These are phyloP conservation scores for Magnolia sinica DNA, from an alignment of 164 flowering plant species.

Conservation along the genomic window DNA sequence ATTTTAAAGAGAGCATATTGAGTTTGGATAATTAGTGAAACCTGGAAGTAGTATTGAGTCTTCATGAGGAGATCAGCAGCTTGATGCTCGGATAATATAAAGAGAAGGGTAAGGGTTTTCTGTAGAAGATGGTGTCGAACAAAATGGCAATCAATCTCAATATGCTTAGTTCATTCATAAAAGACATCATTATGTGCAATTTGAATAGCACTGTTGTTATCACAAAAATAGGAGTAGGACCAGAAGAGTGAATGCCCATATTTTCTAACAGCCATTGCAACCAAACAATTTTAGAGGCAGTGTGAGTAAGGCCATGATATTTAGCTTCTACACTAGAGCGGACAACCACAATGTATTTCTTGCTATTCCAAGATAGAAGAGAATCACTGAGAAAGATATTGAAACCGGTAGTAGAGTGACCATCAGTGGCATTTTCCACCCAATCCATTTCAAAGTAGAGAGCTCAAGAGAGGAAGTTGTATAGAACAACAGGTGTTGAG, in stretches of 20 bases:
- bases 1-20: not conserved
- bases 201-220: not conserved
- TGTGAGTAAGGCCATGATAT: not conserved
- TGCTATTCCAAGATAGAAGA: not conserved
- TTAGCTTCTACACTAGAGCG: conserved; percentile 1
- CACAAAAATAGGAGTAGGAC: conserved; percentile 4
- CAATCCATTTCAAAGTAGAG: not conserved
- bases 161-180: not conserved
- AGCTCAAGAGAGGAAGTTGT: not conserved
- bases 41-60: not conserved
- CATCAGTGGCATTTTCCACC: not conserved
- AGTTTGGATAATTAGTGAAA: not conserved
- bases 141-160: not conserved
- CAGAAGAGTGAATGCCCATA: not conserved
- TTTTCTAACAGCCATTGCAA: not conserved
- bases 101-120: not conserved
- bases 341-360: conserved; percentile 4
- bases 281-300: not conserved
- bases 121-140: not conserved
- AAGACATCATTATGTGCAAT: not conserved
- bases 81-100: not conserved
- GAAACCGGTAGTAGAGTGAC: not conserved
- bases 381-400: not conserved
- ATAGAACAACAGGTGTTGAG: not conserved
- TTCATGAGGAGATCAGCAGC: not conserved